phyloP scores from a whole-genome alignment of 2,329 filamentous ascomycete genomes.

The Paraphaeosphaeria minitans region DNA sequence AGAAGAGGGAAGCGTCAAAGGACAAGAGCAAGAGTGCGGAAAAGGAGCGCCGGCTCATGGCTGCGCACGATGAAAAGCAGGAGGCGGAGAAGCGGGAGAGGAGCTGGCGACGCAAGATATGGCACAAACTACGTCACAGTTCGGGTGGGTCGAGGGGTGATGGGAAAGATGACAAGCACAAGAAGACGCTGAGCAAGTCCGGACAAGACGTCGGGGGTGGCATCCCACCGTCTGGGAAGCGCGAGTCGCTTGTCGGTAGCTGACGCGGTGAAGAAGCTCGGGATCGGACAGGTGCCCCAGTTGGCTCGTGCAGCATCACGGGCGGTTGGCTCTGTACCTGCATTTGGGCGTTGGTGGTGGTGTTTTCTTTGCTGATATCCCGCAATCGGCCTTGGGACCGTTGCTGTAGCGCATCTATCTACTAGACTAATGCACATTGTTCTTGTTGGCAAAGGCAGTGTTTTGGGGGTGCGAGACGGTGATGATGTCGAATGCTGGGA shows the following conservation, averaged over 20 bases:
- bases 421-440: neutral
- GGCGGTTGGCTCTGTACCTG: neutral
- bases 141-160: constrained; percentile 22
- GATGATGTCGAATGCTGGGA: neutral
- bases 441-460: neutral
- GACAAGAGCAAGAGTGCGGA: constrained; percentile 67
- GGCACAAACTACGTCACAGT: constrained; percentile 35
- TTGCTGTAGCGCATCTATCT: neutral
- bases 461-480: neutral
- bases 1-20: constrained; percentile 53
- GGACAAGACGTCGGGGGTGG: constrained; percentile 45
- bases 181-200: constrained; percentile 36
- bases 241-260: constrained; percentile 19
- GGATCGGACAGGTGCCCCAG: neutral
- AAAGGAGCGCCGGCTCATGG: constrained; percentile 61
- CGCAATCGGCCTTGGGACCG: constrained; percentile 16
- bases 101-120: constrained; percentile 38
- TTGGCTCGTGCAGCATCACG: neutral
- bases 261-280: neutral
- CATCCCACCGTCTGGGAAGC: constrained; percentile 41
- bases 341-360: constrained; percentile 2
- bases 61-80: constrained; percentile 52
- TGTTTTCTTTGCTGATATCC: constrained; percentile 17
- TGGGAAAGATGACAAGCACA: constrained; percentile 30
- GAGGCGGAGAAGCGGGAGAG: constrained; percentile 47